A percentile compares a stretch with the other conserved stretches of the same genome.
Evolutionary conservation across 2,329 filamentous ascomycete species (phyloP).

Genomic region (Corynespora cassiicola): DNA sequence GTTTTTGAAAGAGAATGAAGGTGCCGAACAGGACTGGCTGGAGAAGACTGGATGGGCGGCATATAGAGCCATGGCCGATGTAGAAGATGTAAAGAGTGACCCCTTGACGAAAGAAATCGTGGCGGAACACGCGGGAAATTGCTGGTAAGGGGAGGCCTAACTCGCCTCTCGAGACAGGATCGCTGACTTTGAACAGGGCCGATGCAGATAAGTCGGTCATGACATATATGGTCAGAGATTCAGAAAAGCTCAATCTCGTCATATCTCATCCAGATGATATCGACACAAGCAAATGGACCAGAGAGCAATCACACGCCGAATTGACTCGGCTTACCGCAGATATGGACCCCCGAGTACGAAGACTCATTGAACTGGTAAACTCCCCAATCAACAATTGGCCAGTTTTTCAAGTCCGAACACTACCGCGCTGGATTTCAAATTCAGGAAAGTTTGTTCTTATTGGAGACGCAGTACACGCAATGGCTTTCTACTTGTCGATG

Average conservation of each 20-base stretch:
- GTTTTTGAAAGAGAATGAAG: slow-evolving; percentile 6
- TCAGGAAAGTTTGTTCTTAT: slow-evolving; percentile 18
- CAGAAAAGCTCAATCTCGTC: slow-evolving; percentile 19
- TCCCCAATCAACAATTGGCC: slow-evolving; percentile 18
- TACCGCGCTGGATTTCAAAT: slow-evolving; percentile 17
- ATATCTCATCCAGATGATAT: slow-evolving; percentile 20
- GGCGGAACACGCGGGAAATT: slow-evolving; percentile 15
- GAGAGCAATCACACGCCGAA: slow-evolving; percentile 12
- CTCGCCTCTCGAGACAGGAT: neutral
- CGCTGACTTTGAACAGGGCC: slow-evolving; percentile 4
- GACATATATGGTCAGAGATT: slow-evolving; percentile 21
- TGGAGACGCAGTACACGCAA: slow-evolving; percentile 21
- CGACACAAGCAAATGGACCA: slow-evolving; percentile 17
- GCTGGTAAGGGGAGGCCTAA: no score
- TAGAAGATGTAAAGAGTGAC: slow-evolving; percentile 13
- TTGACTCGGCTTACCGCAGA: slow-evolving; percentile 6
- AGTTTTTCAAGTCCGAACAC: slow-evolving; percentile 12
- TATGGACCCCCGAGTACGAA: slow-evolving; percentile 13
- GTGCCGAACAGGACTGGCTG: slow-evolving; percentile 4
- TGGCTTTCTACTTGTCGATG: slow-evolving; percentile 24
- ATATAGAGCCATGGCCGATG: slow-evolving; percentile 18
- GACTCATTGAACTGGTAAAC: slow-evolving; percentile 13
- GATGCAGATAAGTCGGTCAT: slow-evolving; percentile 16
- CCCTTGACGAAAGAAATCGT: slow-evolving; percentile 14
- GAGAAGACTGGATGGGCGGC: slow-evolving; percentile 21